Percentiles rank a stretch among this genome's conserved stretches.
Evolutionary conservation across 2,329 filamentous ascomycete species (phyloP).

Genomic region (Chaetomium globosum): DNA sequence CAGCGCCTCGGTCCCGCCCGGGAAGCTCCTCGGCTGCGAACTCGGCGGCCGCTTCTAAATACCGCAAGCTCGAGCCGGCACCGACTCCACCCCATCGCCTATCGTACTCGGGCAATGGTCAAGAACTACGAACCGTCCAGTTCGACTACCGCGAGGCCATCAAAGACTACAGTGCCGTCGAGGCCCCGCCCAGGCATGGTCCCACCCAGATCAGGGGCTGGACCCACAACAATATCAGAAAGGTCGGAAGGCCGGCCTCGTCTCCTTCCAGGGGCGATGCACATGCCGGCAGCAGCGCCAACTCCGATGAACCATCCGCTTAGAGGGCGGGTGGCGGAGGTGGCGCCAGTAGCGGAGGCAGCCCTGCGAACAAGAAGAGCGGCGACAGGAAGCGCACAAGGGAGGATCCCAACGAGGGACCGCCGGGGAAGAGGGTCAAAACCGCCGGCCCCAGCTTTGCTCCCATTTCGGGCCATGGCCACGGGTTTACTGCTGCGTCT

Average conservation of each 20-base stretch:
- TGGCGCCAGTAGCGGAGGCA: not conserved
- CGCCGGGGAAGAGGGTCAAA: constrained; percentile 2
- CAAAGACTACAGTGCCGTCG: constrained; percentile 59
- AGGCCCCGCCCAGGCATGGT: constrained; percentile 58
- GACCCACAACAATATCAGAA: constrained; percentile 52
- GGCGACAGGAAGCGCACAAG: constrained; percentile 8
- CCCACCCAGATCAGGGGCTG: constrained; percentile 61
- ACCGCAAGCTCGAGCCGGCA: constrained; percentile 62
- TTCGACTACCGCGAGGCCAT: constrained; percentile 59
- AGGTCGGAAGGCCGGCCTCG: constrained; percentile 27
- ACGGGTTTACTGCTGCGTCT: not conserved
- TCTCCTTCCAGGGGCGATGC: constrained; percentile 11
- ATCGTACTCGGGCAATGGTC: constrained; percentile 49
- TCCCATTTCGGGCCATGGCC: not conserved
- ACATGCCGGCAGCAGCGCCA: not conserved
- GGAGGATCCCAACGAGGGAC: not conserved
- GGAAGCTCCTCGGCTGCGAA: constrained; percentile 39
- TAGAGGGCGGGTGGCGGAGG: constrained; percentile 19
- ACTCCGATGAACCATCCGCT: constrained; percentile 19
- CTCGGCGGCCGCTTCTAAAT: constrained; percentile 46
- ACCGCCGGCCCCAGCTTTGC: not conserved
- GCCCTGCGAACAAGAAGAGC: not conserved
- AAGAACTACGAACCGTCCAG: constrained; percentile 61
- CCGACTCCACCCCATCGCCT: constrained; percentile 56
- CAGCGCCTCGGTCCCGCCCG: constrained; percentile 39